Base-by-base conservation (phyloP, 352 stramenopile genomes). In the Phytophthora pluvialis region DNA sequence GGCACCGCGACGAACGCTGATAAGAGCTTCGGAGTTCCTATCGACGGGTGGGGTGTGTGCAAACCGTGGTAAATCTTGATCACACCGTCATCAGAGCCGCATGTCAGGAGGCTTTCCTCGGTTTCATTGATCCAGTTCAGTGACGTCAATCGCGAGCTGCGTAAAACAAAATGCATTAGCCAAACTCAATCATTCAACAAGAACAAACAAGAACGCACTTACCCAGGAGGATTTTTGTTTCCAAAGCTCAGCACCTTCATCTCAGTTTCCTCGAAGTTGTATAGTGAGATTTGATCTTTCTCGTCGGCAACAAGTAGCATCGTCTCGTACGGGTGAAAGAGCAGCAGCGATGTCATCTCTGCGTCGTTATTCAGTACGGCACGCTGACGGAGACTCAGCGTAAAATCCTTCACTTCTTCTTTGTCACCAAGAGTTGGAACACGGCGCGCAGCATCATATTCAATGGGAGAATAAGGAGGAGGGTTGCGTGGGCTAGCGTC, bases 91-190 rank as follows among this genome's bases (percentile, higher is more conserved):
- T 98, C 98, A 18, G 91, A 98, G 16, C 94, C 98, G 38, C 95
- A 97, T 5, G 98, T 89, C 33, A 99, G 79, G 3, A 99, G 75
- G 48, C 93, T 98, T 62, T 96, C 83, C 29, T 93, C 86, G 1
- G 78, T 80, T 74, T 98, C 93, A 77, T 99, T 99, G 40, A 99
- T 97, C 97, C 97, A 99, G 40, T 79, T 88, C 21, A 99, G 80
- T 1, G 95, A 94, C 28, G 97, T 99, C 64, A 99, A 90, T 21
- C 95, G 75, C 26, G 87, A 95, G 6, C 86, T 94, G 55, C 21
- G 1, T 52, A 3, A 16, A 38, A 18, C 1, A 25, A 43, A 63
- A 11, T 10, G 16, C 8, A 42, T 72, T 62, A 72, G 33, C 10
- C 21, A 59, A 47, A 42, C 10, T 38, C 33, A 32, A 53, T 18